Base-by-base conservation (phyloP, 192 early-diverging fungal species). In the Linnemannia hyalina region DNA sequence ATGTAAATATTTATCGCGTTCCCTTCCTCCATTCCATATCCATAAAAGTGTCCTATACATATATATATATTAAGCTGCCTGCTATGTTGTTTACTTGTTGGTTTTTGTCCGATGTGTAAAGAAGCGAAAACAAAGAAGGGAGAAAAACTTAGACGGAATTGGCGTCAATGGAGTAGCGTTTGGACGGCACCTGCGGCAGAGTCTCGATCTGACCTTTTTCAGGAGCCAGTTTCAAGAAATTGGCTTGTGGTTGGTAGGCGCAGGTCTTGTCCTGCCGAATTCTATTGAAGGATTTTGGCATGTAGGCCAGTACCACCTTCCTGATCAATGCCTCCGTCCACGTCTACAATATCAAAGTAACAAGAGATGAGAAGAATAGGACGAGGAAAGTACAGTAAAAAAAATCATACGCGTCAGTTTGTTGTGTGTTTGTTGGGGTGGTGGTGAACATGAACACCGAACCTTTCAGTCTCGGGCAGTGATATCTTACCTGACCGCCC, bases 241-340 rank as follows among this genome's bases (percentile, higher is more conserved):
- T 80, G n/a, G 72, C 73, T 44, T 80, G 83, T 35, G 83, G 83
- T 54, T 75, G 42, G 20, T 77, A 76, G 0, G 74, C 78, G 44
- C 78, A 80, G 10, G 74, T 80, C 47, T 76, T 85, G 83, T 76
- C 74, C 47, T 73, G 69, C 13, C 70, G 74, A 35, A 16, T 76
- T 8, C 65, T 52, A 29, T 77, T 80, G 36, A 85, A 7, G 0
- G 72, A 80, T 20, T 79, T 76, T 0, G 83, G 83, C 68, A 85
- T 71, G 42, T 72, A 70, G 29, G 54, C 72, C 54, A 85, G 54
- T 11, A 80, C 81, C 32, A 82, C 23, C 20, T 84, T 79, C 16
- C 82, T n/a, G n/a, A 83, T 65, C 40, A 83, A 6, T 13, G 76
- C 75, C n/a, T 77, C 76, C 2, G 54, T 60, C 80, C 80, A 81